Conservation (phyloP, 345 rosid genomes). For the Melaleuca alternifolia region DNA sequence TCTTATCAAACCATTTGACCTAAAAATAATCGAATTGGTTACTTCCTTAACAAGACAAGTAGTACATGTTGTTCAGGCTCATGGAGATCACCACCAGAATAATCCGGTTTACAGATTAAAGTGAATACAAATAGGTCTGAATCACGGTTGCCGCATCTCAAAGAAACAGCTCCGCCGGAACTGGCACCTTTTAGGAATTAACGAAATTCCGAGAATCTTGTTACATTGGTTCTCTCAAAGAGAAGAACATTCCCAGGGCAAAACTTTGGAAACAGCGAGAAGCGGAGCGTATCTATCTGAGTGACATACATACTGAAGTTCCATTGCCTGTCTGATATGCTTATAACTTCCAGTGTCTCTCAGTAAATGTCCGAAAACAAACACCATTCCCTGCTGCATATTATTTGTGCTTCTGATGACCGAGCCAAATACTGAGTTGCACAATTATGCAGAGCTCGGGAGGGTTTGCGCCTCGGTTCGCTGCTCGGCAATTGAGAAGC, state of each 20-base stretch:
- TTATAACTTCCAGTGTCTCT: neutral
- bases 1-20: neutral
- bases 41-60: neutral
- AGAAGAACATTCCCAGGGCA: neutral
- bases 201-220: neutral
- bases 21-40: neutral
- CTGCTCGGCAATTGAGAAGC: neutral
- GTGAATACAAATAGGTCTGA: neutral
- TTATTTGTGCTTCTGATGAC: neutral
- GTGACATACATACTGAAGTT: neutral
- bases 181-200: neutral
- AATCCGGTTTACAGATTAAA: neutral
- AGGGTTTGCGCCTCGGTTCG: neutral
- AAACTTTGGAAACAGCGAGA: conserved; percentile 19
- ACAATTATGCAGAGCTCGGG: conserved; percentile 8
- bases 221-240: neutral
- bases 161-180: neutral
- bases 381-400: neutral
- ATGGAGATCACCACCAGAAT: neutral
- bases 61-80: neutral
- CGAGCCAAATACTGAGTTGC: neutral
- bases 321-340: neutral
- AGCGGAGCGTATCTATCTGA: conserved; percentile 8
- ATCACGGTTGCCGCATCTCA: neutral
- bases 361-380: neutral